Conservation (phyloP, 148 eudicot genomes). For the Cornus suecica region DNA sequence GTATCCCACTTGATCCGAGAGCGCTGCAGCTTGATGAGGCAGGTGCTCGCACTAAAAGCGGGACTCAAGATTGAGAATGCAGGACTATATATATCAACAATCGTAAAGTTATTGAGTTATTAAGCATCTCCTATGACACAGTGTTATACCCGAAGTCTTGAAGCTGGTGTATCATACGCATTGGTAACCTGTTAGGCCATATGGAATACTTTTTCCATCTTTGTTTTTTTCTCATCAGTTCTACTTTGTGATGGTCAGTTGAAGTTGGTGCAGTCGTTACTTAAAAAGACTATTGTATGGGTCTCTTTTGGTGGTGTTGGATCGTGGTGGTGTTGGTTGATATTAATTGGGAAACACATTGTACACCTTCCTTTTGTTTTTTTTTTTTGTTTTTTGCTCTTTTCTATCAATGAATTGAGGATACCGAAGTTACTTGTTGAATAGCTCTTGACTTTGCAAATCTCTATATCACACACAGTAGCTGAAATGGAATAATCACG, state of each 20-base stretch:
- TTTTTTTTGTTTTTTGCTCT: neutral
- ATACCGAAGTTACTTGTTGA: neutral
- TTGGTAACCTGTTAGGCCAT: conserved; percentile 8
- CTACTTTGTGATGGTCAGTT: neutral
- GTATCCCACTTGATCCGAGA: conserved; percentile 79
- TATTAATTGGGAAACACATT: neutral
- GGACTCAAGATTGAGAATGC: conserved; percentile 12
- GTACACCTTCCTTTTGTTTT: neutral
- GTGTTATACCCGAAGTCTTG: neutral
- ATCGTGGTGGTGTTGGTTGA: conserved; percentile 5
- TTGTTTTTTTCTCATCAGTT: neutral
- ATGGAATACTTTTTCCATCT: neutral
- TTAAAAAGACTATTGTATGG: neutral
- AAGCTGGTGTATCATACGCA: neutral
- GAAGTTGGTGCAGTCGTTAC: neutral
- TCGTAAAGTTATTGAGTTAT: neutral
- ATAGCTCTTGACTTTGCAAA: no score
- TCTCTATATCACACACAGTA: no score
- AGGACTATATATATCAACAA: neutral
- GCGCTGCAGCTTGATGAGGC: conserved; percentile 41
- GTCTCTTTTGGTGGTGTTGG: neutral
- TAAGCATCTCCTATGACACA: neutral
- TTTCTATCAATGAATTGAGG: conserved; percentile 5
- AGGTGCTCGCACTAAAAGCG: conserved; percentile 25
- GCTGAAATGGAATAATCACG: no score